Evolutionary conservation across 2,329 filamentous ascomycete genomes (phyloP).

Genomic region (Blumeria graminis): DNA sequence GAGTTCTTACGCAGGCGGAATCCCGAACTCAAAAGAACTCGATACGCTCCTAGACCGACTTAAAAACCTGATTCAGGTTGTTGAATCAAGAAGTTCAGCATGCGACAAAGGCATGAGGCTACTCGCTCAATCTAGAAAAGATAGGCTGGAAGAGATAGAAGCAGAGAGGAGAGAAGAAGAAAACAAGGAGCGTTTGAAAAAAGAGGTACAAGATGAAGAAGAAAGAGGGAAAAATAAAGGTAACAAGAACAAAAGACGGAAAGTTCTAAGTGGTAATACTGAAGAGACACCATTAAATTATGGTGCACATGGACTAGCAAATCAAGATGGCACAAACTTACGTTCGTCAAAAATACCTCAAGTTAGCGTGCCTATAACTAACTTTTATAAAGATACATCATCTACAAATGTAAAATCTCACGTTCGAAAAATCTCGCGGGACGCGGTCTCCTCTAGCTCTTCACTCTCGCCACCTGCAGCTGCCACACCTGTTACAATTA

Average conservation of each 20-base stretch:
- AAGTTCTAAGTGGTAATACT: conserved; percentile 36
- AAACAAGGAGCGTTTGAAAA: conserved; percentile 10
- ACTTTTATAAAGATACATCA: conserved; percentile 6
- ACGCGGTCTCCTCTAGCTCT: conserved; percentile 30
- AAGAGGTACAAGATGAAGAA: conserved; percentile 24
- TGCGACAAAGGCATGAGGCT: conserved; percentile 54
- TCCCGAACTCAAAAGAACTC: conserved; percentile 38
- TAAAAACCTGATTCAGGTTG: conserved; percentile 36
- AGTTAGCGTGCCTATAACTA: background rate
- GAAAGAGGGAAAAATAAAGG: conserved; percentile 25
- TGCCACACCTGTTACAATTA: conserved; percentile 19
- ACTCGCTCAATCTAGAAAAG: conserved; percentile 39
- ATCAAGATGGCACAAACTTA: conserved; percentile 38
- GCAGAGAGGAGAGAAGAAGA: conserved; percentile 24
- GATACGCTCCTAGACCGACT: conserved; percentile 40
- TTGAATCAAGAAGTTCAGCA: conserved; percentile 40
- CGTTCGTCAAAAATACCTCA: conserved; percentile 19
- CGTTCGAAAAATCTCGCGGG: conserved; percentile 8
- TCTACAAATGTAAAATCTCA: conserved; percentile 9
- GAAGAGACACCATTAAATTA: conserved; percentile 34
- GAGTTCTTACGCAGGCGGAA: conserved; percentile 32
- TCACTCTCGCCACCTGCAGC: conserved; percentile 34
- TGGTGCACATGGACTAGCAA: conserved; percentile 36
- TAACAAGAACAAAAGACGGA: conserved; percentile 55
- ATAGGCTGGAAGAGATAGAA: conserved; percentile 28